Evolutionary conservation across 2,329 filamentous ascomycete genomes (phyloP).

Genomic region (Cytospora chrysosperma): DNA sequence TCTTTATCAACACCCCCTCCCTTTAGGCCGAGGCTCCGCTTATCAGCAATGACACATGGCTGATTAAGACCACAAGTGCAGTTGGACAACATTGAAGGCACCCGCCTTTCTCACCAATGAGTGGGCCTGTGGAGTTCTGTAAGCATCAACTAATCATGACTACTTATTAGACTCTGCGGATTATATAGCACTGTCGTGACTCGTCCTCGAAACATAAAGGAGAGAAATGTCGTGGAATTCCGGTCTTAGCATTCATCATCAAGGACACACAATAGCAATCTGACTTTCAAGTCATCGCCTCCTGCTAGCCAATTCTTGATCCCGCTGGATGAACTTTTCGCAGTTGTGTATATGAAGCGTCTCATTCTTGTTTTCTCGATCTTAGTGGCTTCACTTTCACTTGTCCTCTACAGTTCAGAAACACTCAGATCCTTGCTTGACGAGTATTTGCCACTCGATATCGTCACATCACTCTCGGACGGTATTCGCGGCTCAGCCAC

Average conservation of each 20-base stretch:
- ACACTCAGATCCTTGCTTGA: slow-evolving; percentile 25
- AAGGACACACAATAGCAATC: slow-evolving; percentile 19
- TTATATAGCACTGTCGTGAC: neutral
- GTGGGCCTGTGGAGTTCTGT: neutral
- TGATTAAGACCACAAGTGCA: too few relatives aligned
- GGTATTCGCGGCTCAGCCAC: neutral
- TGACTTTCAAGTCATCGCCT: neutral
- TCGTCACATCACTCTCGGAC: neutral
- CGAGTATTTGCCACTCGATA: slow-evolving; percentile 10
- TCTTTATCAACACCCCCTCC: too few relatives aligned
- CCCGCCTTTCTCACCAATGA: too few relatives aligned
- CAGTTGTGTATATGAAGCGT: slow-evolving; percentile 35
- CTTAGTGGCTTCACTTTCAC: slow-evolving; percentile 32
- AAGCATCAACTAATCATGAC: slow-evolving; percentile 21
- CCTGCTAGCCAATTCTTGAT: slow-evolving; percentile 16
- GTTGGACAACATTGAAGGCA: too few relatives aligned
- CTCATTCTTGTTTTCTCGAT: slow-evolving; percentile 29
- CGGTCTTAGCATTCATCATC: neutral
- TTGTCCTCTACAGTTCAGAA: slow-evolving; percentile 31
- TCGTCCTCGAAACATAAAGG: neutral
- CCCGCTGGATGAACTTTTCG: neutral
- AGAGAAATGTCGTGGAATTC: neutral
- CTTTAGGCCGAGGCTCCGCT: too few relatives aligned
- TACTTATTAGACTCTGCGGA: too few relatives aligned
- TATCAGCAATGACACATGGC: too few relatives aligned